Evolutionary conservation across 768 basidiomycete species (phyloP).

Genomic region (Boletus eberwhitei): DNA sequence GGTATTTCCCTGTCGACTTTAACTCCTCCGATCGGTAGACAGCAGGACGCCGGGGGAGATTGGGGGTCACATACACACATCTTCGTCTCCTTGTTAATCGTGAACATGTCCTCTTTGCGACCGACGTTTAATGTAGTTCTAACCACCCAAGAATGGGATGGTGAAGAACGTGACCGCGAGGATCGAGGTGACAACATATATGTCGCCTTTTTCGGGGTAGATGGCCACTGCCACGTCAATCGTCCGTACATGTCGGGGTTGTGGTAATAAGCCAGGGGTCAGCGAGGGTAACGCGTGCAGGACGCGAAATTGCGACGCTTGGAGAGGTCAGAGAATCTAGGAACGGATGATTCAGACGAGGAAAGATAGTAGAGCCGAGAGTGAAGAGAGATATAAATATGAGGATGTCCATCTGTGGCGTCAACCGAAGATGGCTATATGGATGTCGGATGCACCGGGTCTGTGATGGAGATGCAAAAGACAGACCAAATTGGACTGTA

Average conservation of each 20-base stretch:
- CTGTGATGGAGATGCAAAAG: background rate
- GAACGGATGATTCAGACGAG: too few relatives aligned
- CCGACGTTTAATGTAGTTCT: background rate
- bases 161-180: too few relatives aligned
- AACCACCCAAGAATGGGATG: background rate
- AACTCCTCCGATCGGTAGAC: background rate
- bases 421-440: slow-evolving; percentile 18
- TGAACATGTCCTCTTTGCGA: background rate
- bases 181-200: background rate
- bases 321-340: background rate
- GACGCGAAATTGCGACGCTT: background rate
- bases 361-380: background rate
- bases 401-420: slow-evolving; percentile 10
- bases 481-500: too few relatives aligned
- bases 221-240: background rate
- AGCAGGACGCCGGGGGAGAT: background rate
- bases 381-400: slow-evolving; percentile 6
- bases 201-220: background rate
- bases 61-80: background rate
- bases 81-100: too few relatives aligned
- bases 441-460: background rate
- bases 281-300: background rate
- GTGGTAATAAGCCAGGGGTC: background rate
- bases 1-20: background rate
- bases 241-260: background rate